Evolutionary conservation across 208 protist genomes (phyloP), one percentile per base, ranked within the genome.

Genomic region (Trypanosoma rangeli): DNA sequence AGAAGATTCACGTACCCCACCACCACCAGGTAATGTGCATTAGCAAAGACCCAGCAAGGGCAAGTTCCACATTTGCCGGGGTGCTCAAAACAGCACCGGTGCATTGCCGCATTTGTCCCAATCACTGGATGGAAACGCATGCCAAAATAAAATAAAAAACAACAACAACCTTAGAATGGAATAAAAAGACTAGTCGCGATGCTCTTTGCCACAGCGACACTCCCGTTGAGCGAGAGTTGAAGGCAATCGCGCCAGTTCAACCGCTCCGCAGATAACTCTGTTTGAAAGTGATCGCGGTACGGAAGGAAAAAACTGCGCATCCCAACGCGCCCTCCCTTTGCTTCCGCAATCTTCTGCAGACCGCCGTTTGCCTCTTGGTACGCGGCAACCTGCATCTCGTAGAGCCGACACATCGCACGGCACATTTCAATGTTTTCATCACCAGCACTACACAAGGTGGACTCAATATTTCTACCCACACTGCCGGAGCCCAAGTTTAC

Each of bases 241-340:
- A 60, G 26, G 20, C 64, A 69, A 35, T 76, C 57, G 5, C 35
- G 16, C 70, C 70, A 76, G 29, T 64, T 10, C 4, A 55, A 57
- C 12, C 26, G 0, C 35, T 28, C 13, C 18, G 24, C 7, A 22
- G 13, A 33, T 52, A 13, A 22, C 15, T 44, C 48, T 24, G 20
- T 26, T 24, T 55, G 15, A 39, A 66, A 76, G 54, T 66, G 61
- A 48, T 76, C 55, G 22, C 26, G 9, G 48, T 66, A 76, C 2
- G 55, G 48, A 48, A 66, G 44, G 12, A 70, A 29, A 59, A 76
- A 48, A 39, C 24, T 70, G 24, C 48, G 61, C 9, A 35, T 1
- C 18, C 29, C 42, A 42, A 57, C 18, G 12, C 35, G 63, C 59
- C 44, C 13, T 18, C 48, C 56, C 28, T 15, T 26, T 35, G 1